Percentiles rank a stretch among this genome's conserved stretches.
phyloP scores from a whole-genome alignment of 2,329 filamentous ascomycete species.

The Cladosporium sp. region DNA sequence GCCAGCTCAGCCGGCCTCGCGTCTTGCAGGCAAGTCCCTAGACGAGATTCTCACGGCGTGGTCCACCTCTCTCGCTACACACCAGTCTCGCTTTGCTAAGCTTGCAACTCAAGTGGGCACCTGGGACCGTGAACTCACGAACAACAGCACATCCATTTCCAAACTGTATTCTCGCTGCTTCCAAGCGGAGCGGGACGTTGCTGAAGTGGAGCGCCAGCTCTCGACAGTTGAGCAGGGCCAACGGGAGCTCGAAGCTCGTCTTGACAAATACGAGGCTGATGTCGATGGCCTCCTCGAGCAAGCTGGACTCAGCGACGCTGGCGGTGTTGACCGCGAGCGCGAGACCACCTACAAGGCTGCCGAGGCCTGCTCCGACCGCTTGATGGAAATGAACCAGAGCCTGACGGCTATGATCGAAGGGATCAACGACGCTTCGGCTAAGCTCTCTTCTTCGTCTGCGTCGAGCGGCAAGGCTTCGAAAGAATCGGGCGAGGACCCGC shows the following conservation, averaged over 20 bases:
- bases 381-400: slow-evolving; percentile 91
- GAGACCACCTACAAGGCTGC: slow-evolving; percentile 90
- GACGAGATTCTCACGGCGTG: slow-evolving; percentile 97
- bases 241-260: slow-evolving; percentile 77
- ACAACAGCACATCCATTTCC: slow-evolving; percentile 92
- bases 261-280: slow-evolving; percentile 86
- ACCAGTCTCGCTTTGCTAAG: slow-evolving; percentile 92
- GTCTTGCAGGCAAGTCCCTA: slow-evolving; percentile 97
- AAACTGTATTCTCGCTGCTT: slow-evolving; percentile 87
- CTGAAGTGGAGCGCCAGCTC: slow-evolving; percentile 89
- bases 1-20: slow-evolving; percentile 59
- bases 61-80: slow-evolving; percentile 91
- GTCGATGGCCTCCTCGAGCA: slow-evolving; percentile 85
- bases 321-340: slow-evolving; percentile 87
- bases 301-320: slow-evolving; percentile 48
- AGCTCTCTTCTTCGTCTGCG: slow-evolving; percentile 51
- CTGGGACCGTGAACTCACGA: slow-evolving; percentile 89
- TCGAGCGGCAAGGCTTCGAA: slow-evolving; percentile 65
- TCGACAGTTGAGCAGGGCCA: slow-evolving; percentile 86
- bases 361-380: slow-evolving; percentile 81
- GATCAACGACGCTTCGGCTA: slow-evolving; percentile 88
- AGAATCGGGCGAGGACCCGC: slow-evolving; percentile 54
- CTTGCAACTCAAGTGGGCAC: slow-evolving; percentile 80
- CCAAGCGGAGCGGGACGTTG: slow-evolving; percentile 86
- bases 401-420: slow-evolving; percentile 95